These are phyloP conservation scores for Groenewaldozyma auringiensis DNA, from an alignment of 1,139 yeast species.

Conservation along the genomic window DNA sequence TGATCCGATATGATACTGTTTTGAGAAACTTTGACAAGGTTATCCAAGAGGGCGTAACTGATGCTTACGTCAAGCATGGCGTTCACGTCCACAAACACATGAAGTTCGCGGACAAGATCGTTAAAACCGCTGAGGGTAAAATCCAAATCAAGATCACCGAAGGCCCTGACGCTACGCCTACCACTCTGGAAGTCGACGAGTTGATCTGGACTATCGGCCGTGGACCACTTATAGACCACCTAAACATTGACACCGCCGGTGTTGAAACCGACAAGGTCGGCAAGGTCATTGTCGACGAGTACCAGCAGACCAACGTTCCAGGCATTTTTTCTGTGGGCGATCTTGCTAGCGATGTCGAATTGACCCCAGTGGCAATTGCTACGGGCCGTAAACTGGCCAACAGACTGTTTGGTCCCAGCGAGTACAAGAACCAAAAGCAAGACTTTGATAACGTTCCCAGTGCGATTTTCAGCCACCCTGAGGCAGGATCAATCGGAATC, in stretches of 20 bases:
- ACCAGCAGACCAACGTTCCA: constrained; percentile 67
- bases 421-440: constrained; percentile 60
- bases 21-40: constrained; percentile 79
- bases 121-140: constrained; percentile 53
- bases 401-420: constrained; percentile 76
- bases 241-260: constrained; percentile 72
- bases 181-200: constrained; percentile 60
- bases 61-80: constrained; percentile 72
- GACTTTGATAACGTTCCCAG: constrained; percentile 85
- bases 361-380: constrained; percentile 98
- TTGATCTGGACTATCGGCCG: constrained; percentile 95
- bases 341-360: constrained; percentile 69
- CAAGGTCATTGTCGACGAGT: constrained; percentile 74
- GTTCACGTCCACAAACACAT: constrained; percentile 66
- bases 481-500: constrained; percentile 89
- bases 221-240: constrained; percentile 53
- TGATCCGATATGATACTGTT: constrained; percentile 86
- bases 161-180: constrained; percentile 32
- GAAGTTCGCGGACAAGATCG: constrained; percentile 49
- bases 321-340: constrained; percentile 86
- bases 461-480: constrained; percentile 93
- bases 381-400: constrained; percentile 93
- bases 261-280: constrained; percentile 50
- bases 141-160: constrained; percentile 40
- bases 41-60: constrained; percentile 72